Conservation (phyloP, 192 early-diverging fungal species). For the Mycoemilia scoparia region DNA sequence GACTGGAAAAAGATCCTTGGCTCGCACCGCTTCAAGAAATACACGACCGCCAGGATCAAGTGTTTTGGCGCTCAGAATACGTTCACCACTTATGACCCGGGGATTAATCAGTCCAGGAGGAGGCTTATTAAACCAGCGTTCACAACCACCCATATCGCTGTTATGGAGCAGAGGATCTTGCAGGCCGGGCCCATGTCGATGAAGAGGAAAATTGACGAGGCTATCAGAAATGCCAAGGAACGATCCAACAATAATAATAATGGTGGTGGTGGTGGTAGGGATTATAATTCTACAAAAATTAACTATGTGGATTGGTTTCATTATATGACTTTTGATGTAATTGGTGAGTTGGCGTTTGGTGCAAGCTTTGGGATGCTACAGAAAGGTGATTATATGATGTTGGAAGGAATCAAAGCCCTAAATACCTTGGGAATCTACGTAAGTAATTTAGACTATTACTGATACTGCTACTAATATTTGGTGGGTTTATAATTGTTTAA, state of each 20-base stretch:
- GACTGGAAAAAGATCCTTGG: slow-evolving; percentile 8
- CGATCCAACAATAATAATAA: no score
- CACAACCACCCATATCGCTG: slow-evolving; percentile 4
- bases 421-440: no score
- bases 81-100: slow-evolving; percentile 9
- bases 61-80: slow-evolving; percentile 7
- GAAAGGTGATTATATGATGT: no score
- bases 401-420: no score
- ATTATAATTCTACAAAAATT: slow-evolving; percentile 4
- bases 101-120: slow-evolving; percentile 6
- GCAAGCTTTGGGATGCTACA: slow-evolving; percentile 12
- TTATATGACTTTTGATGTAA: slow-evolving; percentile 10
- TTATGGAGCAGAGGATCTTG: slow-evolving; percentile 15
- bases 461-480: no score
- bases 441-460: no score
- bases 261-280: no score
- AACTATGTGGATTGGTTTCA: slow-evolving; percentile 10
- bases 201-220: slow-evolving; percentile 9
- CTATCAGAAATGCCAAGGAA: background rate
- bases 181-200: slow-evolving; percentile 11
- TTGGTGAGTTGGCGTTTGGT: slow-evolving; percentile 14
- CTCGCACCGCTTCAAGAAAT: slow-evolving; percentile 14
- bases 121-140: slow-evolving; percentile 13
- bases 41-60: no score
- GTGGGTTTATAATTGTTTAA: no score